Evolutionary conservation across 2,329 filamentous ascomycete species (phyloP).

Genomic region (Diplodia mutila): DNA sequence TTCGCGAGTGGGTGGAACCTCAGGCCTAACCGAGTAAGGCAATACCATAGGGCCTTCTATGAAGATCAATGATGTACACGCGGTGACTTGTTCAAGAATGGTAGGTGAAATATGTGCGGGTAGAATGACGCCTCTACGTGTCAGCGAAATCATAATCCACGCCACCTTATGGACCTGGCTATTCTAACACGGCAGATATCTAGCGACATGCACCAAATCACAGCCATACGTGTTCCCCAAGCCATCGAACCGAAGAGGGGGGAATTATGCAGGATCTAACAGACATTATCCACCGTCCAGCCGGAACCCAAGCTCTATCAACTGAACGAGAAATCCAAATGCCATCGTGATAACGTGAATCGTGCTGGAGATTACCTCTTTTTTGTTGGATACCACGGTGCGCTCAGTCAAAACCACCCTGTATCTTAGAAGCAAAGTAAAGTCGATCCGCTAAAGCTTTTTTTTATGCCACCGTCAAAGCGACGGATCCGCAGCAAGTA

Average conservation of each 20-base stretch:
- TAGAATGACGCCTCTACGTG: neutral
- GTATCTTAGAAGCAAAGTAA: neutral
- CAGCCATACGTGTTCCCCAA: neutral
- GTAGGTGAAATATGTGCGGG: neutral
- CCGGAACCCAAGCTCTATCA: constrained; percentile 10
- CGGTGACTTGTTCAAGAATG: neutral
- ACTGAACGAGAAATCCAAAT: constrained; percentile 1
- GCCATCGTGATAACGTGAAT: constrained; percentile 1
- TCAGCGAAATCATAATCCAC: neutral
- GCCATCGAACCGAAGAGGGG: neutral
- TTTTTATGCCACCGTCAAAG: constrained; percentile 12
- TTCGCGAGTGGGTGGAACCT: constrained; percentile 10
- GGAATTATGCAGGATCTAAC: neutral
- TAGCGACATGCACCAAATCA: neutral
- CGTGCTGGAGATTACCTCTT: constrained; percentile 13
- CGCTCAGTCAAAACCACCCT: neutral
- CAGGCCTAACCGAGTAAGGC: constrained; percentile 9
- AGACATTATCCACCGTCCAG: constrained; percentile 4
- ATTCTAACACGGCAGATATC: neutral
- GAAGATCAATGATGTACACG: neutral
- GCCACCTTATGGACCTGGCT: neutral
- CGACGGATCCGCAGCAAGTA: neutral
- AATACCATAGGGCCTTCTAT: constrained; percentile 10
- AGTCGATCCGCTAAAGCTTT: neutral
- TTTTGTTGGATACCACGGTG: constrained; percentile 16